A percentile compares a stretch with the other conserved stretches of the same genome.
Conservation (phyloP, 1,139 yeast species). For the Sugiyamaella sp. region DNA sequence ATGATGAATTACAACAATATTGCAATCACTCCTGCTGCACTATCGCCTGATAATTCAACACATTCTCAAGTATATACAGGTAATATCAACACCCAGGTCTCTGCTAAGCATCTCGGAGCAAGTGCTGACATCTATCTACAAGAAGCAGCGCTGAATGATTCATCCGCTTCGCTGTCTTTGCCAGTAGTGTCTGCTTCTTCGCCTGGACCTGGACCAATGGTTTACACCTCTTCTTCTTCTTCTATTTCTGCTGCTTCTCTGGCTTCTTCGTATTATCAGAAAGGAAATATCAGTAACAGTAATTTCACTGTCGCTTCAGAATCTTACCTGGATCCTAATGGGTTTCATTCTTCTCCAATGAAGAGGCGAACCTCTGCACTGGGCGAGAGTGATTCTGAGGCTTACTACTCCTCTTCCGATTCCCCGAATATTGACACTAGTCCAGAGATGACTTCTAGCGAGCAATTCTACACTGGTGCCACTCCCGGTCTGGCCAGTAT, state of each 20-base stretch:
- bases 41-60: constrained; percentile 18
- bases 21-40: constrained; percentile 27
- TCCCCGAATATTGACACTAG: constrained; percentile 35
- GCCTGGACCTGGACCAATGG: constrained; percentile 20
- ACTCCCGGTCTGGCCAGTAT: constrained; percentile 30
- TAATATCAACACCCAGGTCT: constrained; percentile 18
- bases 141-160: constrained; percentile 5
- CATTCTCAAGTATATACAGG: constrained; percentile 25
- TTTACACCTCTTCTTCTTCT: constrained; percentile 20
- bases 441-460: constrained; percentile 31
- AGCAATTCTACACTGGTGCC: constrained; percentile 30
- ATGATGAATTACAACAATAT: constrained; percentile 30
- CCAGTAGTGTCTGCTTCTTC: constrained; percentile 16
- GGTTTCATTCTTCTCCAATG: constrained; percentile 19
- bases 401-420: constrained; percentile 32
- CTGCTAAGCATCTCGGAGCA: constrained; percentile 26
- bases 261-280: constrained; percentile 18
- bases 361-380: constrained; percentile 20
- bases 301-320: neutral
- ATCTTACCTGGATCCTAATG: constrained; percentile 20
- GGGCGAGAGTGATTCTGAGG: constrained; percentile 29
- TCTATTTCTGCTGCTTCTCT: constrained; percentile 12
- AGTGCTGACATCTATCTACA: constrained; percentile 23
- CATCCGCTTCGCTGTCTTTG: constrained; percentile 16
- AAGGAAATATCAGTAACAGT: constrained; percentile 14